These are phyloP conservation scores for Pestalotiopsis sp. DNA, from an alignment of 2,329 filamentous ascomycete species.

Conservation along the genomic window DNA sequence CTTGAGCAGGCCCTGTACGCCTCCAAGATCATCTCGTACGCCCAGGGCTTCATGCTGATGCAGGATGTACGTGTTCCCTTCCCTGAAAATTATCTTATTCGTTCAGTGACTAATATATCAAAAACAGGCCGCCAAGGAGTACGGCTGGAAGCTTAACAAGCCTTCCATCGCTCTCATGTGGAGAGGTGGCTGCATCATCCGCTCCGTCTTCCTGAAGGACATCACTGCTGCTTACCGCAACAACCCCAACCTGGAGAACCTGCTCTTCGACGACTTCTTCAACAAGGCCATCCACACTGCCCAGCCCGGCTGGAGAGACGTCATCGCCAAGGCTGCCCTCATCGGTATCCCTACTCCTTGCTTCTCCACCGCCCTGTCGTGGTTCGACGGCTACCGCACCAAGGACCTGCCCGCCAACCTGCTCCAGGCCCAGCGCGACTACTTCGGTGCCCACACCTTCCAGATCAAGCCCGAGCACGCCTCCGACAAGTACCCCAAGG, in stretches of 20 bases:
- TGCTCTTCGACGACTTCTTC: constrained; percentile 99
- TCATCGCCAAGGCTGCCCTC: constrained; percentile 87
- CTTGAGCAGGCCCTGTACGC: constrained; percentile 99
- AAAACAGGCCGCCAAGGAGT: constrained; percentile 85
- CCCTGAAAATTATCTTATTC: background rate
- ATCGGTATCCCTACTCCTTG: constrained; percentile 95
- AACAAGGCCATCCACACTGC: constrained; percentile 98
- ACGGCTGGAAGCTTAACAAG: constrained; percentile 99
- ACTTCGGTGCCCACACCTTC: constrained; percentile 97
- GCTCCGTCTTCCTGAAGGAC: constrained; percentile 99
- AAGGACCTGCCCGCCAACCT: constrained; percentile 97
- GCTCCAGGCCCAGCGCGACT: constrained; percentile 98
- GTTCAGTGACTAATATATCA: constrained; percentile 12
- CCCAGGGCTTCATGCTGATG: constrained; percentile 99
- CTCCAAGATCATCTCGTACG: constrained; percentile 99
- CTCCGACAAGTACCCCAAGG: constrained; percentile 78
- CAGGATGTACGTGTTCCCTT: constrained; percentile 73
- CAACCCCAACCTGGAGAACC: constrained; percentile 93
- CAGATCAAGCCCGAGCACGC: constrained; percentile 80
- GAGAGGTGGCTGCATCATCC: constrained; percentile 99
- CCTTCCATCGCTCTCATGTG: constrained; percentile 99
- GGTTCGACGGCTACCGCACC: constrained; percentile 98
- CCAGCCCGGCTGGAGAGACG: constrained; percentile 88
- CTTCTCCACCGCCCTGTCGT: constrained; percentile 95
- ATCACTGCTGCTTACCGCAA: constrained; percentile 97